Conservation (phyloP, 495 filamentous ascomycete genomes). For the Podospora fimiseda region DNA sequence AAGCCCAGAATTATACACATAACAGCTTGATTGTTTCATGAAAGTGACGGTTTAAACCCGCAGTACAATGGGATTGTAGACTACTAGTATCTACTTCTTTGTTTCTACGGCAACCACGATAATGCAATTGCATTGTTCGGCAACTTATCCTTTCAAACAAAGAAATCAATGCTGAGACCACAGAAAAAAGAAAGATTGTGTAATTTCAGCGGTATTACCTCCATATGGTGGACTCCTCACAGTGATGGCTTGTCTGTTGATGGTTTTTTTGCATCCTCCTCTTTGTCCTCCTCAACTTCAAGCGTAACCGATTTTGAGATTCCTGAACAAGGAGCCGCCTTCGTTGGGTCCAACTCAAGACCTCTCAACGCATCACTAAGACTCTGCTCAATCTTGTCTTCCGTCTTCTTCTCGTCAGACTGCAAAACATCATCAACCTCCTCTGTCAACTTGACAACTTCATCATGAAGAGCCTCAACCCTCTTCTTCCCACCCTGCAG, state of each 20-base stretch:
- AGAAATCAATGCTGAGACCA: too few relatives aligned
- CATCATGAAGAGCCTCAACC: slow-evolving; percentile 21
- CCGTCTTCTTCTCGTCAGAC: slow-evolving; percentile 20
- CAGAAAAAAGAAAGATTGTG: too few relatives aligned
- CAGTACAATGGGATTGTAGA: too few relatives aligned
- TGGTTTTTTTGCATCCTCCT: neutral
- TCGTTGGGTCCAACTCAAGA: neutral
- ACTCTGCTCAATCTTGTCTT: slow-evolving; percentile 10
- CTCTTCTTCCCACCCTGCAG: slow-evolving; percentile 22
- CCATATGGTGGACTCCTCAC: too few relatives aligned
- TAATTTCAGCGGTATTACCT: too few relatives aligned
- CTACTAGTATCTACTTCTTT: neutral
- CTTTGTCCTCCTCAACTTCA: neutral
- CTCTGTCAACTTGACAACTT: slow-evolving; percentile 32
- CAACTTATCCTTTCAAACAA: neutral
- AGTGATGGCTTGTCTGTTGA: neutral
- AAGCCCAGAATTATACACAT: too few relatives aligned
- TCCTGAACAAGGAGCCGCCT: too few relatives aligned
- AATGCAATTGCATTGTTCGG: neutral
- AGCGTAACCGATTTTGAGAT: too few relatives aligned
- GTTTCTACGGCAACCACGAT: neutral
- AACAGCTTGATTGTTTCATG: too few relatives aligned
- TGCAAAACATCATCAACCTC: slow-evolving; percentile 33
- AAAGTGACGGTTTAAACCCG: too few relatives aligned
- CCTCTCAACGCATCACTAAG: neutral